Evolutionary conservation across 768 basidiomycete species (phyloP), one percentile per base, ranked within the genome.

Genomic region (Russula emetica): DNA sequence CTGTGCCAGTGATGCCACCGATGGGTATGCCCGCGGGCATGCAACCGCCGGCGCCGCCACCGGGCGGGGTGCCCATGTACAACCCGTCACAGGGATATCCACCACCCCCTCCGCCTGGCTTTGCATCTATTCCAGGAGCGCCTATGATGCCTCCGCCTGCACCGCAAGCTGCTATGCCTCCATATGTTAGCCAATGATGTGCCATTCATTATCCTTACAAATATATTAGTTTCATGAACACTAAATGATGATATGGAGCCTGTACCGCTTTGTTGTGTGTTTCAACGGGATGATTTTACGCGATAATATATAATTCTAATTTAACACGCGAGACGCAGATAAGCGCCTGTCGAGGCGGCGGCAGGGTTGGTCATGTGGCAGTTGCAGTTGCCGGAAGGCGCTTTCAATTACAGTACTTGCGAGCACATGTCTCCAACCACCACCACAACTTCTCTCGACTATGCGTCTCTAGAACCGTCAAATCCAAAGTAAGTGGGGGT

Each of bases 71-170:
- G 75, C 70, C 75, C 18, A 77, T 84, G 69, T 85, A 78, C 73
- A 72, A 73, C 63, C 74, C 76, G 6, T 70, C 71, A 52, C 78
- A 78, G 22, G 74, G 78, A n/a, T 82, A 79, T 58, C 82, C 84
- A 2, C 86, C 85, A 3, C 86, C 84, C 0, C 85, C 87, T 1
- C 84, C 85, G 11, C 79, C 85, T 69, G 88, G 87, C 5, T 90
- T 87, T 72, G 79, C 81, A 55, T 73, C 70, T 14, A 63, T 63
- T 10, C 73, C 69, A 75, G 79, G 79, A 4, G 74, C 74, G 70
- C 76, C 74, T 70, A 70, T 76, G 71, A 70, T 70, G 55, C 75
- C 42, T 24, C 30, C 79, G 73, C 72, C 79, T 34, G 81, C 83
- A 38, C 82, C 80, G 13, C 53, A 32, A 22, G 36, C 52, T 26